Evolutionary conservation across 352 stramenopile species (phyloP).

Genomic region (Phytophthora ramorum): DNA sequence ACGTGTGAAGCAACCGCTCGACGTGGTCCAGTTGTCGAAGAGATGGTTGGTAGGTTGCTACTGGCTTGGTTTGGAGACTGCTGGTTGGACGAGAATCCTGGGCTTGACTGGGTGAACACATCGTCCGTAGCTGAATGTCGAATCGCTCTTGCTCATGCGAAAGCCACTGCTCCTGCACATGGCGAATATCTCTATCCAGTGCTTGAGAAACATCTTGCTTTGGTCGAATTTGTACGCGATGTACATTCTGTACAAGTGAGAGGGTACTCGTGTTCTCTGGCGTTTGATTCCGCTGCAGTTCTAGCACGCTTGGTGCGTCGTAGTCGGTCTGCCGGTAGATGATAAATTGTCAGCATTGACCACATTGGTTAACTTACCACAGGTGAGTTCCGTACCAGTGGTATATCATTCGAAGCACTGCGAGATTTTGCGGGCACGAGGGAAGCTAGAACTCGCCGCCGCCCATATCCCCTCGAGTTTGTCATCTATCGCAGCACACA

Average conservation of each 20-base stretch:
- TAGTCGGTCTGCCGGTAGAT: slow-evolving; percentile 14
- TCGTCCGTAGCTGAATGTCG: not conserved
- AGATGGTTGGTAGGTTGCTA: not conserved
- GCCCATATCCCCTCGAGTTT: not conserved
- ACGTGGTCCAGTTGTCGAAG: slow-evolving; percentile 15
- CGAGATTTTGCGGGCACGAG: slow-evolving; percentile 11
- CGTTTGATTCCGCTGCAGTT: slow-evolving; percentile 1
- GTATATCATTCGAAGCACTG: not conserved
- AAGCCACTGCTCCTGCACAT: slow-evolving; percentile 7
- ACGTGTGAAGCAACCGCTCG: slow-evolving; percentile 11
- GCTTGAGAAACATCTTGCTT: not conserved
- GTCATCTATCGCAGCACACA: slow-evolving; percentile 5
- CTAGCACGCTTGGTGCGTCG: not conserved
- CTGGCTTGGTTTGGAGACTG: not conserved
- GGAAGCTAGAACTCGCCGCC: slow-evolving; percentile 20
- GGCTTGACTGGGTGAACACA: not conserved
- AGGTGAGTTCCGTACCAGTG: slow-evolving; percentile 7
- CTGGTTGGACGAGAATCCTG: not conserved
- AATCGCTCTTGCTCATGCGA: slow-evolving; percentile 10
- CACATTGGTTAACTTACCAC: not conserved
- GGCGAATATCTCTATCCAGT: not conserved
- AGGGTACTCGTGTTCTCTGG: not conserved
- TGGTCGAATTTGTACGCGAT: not conserved
- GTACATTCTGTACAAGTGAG: not conserved
- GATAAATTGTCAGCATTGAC: not conserved